Conservation (phyloP, 2,329 filamentous ascomycete genomes). For the Emmonsiellopsis sp. region DNA sequence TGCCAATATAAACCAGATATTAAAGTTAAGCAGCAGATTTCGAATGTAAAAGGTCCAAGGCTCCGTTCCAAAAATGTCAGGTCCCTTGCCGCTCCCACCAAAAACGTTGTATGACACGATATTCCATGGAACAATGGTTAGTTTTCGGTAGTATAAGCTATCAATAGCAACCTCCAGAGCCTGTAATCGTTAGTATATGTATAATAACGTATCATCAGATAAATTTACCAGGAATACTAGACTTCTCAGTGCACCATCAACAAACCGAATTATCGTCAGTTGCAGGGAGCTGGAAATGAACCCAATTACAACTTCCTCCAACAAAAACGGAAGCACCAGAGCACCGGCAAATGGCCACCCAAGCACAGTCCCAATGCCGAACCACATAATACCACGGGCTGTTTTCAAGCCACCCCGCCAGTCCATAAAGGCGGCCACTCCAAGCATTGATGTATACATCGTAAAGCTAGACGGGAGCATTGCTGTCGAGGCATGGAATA, state of each 20-base stretch:
- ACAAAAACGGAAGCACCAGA: conserved; percentile 67
- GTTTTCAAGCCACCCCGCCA: conserved; percentile 73
- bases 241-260: conserved; percentile 58
- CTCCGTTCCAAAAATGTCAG: conserved; percentile 89
- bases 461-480: conserved; percentile 91
- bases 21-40: conserved; percentile 89
- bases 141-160: conserved; percentile 72
- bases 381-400: conserved; percentile 78
- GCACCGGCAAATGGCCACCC: conserved; percentile 94
- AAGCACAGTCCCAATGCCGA: conserved; percentile 71
- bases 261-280: conserved; percentile 50
- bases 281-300: conserved; percentile 47
- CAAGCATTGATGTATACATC: conserved; percentile 88
- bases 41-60: conserved; percentile 95
- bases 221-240: conserved; percentile 58
- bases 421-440: conserved; percentile 81
- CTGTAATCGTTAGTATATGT: conserved; percentile 36
- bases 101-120: conserved; percentile 96
- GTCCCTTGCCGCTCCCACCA: conserved; percentile 64
- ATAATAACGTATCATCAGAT: not conserved
- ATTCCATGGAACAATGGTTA: conserved; percentile 73
- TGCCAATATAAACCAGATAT: conserved; percentile 82
- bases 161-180: conserved; percentile 62
- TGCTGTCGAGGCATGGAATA: conserved; percentile 82
- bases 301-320: conserved; percentile 61